These are phyloP conservation scores for Boletus sp. DNA, from an alignment of 768 basidiomycete genomes.

Conservation along the genomic window DNA sequence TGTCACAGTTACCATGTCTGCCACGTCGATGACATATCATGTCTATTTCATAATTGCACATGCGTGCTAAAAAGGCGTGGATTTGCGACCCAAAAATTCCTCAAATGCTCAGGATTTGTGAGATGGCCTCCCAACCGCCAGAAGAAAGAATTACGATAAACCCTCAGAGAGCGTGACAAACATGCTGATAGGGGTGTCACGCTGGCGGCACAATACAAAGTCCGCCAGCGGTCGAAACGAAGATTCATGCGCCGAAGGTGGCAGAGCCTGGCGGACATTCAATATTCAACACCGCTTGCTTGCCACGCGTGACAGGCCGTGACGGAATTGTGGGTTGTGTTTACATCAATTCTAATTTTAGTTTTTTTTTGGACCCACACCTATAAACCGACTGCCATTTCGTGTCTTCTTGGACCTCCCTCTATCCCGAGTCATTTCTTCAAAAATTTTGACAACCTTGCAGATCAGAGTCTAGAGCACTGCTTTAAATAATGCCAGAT, in stretches of 20 bases:
- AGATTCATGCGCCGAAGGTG: neutral
- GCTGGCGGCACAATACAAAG: neutral
- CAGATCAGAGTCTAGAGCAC: neutral
- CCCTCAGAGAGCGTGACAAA: neutral
- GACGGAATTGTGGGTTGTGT: neutral
- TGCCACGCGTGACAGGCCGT: neutral
- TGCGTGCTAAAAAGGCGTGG: too few species aligned
- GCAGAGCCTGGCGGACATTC: neutral
- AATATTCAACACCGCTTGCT: neutral
- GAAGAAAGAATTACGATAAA: neutral
- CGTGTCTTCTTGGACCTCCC: too few species aligned
- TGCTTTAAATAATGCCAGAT: neutral
- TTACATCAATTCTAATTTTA: neutral
- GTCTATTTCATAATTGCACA: conserved; percentile 9
- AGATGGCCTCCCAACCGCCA: neutral
- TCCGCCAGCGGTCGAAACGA: neutral
- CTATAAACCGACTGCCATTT: too few species aligned
- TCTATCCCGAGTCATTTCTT: neutral
- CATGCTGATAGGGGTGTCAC: neutral
- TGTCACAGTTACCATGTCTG: conserved; percentile 1
- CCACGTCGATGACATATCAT: conserved; percentile 6
- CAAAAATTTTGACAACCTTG: too few species aligned
- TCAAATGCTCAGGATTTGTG: neutral
- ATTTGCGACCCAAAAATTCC: neutral
- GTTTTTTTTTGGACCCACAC: neutral